Evolutionary conservation across 1,284 basidiomycete genomes (phyloP).

Genomic region (Trametes hirsuta): DNA sequence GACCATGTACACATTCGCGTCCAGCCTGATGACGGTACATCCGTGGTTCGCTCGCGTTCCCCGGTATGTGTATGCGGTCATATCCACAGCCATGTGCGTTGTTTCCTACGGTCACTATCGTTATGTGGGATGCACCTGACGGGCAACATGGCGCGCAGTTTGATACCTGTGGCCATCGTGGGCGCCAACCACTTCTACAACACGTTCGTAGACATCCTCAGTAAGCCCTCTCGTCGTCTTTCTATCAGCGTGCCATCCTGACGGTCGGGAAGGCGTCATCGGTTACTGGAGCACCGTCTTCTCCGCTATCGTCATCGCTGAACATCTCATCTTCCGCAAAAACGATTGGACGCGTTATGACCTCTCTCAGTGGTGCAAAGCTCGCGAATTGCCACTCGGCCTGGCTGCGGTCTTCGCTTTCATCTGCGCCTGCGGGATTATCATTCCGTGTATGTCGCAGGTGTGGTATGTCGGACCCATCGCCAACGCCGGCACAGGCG

Average conservation of each 20-base stretch:
- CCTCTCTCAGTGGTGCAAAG: constrained; percentile 44
- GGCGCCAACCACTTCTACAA: constrained; percentile 61
- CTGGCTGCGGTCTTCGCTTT: constrained; percentile 56
- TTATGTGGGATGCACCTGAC: constrained; percentile 14
- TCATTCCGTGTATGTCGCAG: constrained; percentile 64
- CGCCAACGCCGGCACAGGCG: constrained; percentile 51
- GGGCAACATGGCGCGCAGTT: constrained; percentile 36
- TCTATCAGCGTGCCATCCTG: background rate
- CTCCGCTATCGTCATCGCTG: constrained; percentile 54
- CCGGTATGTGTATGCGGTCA: constrained; percentile 70
- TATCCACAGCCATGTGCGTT: constrained; percentile 72
- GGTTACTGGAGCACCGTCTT: constrained; percentile 65
- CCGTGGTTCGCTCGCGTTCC: constrained; percentile 62
- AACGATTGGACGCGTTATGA: constrained; percentile 40
- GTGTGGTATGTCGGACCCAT: constrained; percentile 59
- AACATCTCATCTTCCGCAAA: constrained; percentile 60
- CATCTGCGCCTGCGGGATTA: constrained; percentile 49
- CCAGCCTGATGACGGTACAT: constrained; percentile 71
- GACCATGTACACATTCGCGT: constrained; percentile 79
- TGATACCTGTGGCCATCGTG: constrained; percentile 63
- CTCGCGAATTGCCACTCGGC: constrained; percentile 46
- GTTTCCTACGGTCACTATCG: constrained; percentile 3
- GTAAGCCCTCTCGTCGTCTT: constrained; percentile 36
- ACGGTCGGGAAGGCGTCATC: constrained; percentile 44
- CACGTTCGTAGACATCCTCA: constrained; percentile 59